Evolutionary conservation across 169 alveolate genomes (phyloP).

Genomic region (Plasmodium blacklocki): DNA sequence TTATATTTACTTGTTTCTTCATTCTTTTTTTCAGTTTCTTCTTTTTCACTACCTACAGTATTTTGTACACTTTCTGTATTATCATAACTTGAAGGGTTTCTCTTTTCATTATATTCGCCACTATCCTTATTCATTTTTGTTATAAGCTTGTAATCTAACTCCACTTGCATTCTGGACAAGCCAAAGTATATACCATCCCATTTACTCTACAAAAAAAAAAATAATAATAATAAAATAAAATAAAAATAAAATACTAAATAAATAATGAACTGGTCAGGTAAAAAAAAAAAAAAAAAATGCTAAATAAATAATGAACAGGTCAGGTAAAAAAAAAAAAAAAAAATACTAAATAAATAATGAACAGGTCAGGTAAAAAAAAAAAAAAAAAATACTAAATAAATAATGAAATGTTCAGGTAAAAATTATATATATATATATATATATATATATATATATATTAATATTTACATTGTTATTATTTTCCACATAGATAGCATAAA

Average conservation of each 20-base stretch:
- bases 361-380: background rate
- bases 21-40: background rate
- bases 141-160: slow-evolving; percentile 40
- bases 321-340: background rate
- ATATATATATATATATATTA: background rate
- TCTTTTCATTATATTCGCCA: slow-evolving; percentile 3
- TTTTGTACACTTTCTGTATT: background rate
- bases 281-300: background rate
- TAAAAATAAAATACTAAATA: background rate
- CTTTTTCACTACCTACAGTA: background rate
- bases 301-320: background rate
- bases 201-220: slow-evolving; percentile 23
- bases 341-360: background rate
- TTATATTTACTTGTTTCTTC: background rate
- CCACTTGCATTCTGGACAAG: slow-evolving; percentile 50
- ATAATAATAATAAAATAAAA: background rate
- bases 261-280: background rate
- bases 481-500: slow-evolving; percentile 54
- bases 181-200: slow-evolving; percentile 74
- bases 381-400: background rate
- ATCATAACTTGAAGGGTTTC: background rate
- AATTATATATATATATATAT: slow-evolving; percentile 12
- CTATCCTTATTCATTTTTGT: background rate
- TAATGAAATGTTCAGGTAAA: background rate
- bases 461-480: slow-evolving; percentile 34